Conservation (phyloP, 1,139 yeast species). For the Suhomyces wounanorum region DNA sequence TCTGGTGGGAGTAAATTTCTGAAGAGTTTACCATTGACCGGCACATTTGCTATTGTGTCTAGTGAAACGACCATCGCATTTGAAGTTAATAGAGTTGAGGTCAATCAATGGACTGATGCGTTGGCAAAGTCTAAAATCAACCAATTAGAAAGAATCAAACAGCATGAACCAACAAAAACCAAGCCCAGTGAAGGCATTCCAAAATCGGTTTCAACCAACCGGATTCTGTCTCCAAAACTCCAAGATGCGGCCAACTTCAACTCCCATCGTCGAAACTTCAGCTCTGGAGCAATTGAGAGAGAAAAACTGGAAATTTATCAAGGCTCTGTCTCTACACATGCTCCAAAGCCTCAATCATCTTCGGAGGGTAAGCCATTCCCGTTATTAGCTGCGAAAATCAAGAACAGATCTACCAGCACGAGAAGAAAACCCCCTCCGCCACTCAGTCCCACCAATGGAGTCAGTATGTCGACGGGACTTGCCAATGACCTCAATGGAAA, state of each 20-base stretch:
- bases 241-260: conserved; percentile 10
- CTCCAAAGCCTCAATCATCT: conserved; percentile 6
- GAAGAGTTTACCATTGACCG: conserved; percentile 41
- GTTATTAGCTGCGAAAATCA: conserved; percentile 18
- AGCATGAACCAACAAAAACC: conserved; percentile 3
- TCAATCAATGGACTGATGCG: conserved; percentile 57
- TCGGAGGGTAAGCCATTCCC: conserved; percentile 9
- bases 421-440: conserved; percentile 44
- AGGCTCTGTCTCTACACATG: conserved; percentile 6
- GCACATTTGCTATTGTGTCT: conserved; percentile 57
- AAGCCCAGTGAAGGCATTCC: neutral
- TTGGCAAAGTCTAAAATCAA: conserved; percentile 51
- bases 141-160: conserved; percentile 45
- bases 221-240: conserved; percentile 9
- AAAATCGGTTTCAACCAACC: neutral
- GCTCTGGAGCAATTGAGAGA: conserved; percentile 2
- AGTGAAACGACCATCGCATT: conserved; percentile 48
- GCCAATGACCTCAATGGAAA: conserved; percentile 14
- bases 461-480: conserved; percentile 41
- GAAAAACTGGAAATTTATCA: neutral
- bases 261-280: conserved; percentile 3
- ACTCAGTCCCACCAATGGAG: conserved; percentile 21
- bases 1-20: conserved; percentile 31
- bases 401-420: conserved; percentile 15
- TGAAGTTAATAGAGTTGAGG: conserved; percentile 59